Conservation (phyloP, 1,284 basidiomycete genomes). For the Sporisorium graminicola region DNA sequence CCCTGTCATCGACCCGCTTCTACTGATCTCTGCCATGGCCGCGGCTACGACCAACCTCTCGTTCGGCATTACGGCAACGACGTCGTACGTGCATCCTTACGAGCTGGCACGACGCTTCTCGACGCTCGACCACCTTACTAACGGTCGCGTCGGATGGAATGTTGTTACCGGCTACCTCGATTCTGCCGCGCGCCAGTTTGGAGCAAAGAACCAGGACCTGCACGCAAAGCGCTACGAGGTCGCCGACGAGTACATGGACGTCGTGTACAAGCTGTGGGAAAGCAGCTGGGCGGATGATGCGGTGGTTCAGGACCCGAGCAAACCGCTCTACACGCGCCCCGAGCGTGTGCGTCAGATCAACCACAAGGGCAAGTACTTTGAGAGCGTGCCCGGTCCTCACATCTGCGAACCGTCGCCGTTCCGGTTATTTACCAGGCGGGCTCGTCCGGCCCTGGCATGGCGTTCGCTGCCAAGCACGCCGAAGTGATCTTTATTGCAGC, state of each 20-base stretch:
- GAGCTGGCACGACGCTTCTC: conserved; percentile 68
- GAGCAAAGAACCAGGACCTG: conserved; percentile 57
- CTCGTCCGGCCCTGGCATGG: conserved; percentile 64
- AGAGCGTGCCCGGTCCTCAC: conserved; percentile 66
- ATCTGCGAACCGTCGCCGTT: conserved; percentile 69
- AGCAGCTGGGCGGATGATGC: conserved; percentile 70
- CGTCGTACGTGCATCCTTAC: conserved; percentile 68
- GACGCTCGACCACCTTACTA: conserved; percentile 70
- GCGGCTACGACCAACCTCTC: conserved; percentile 58
- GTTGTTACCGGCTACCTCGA: conserved; percentile 70
- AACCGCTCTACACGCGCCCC: conserved; percentile 61
- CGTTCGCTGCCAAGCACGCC: conserved; percentile 69
- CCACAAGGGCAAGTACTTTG: conserved; percentile 68
- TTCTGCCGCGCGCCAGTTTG: conserved; percentile 67
- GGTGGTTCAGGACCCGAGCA: conserved; percentile 47
- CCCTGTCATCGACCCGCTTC: conserved; percentile 61
- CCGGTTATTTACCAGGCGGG: conserved; percentile 70
- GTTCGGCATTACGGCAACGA: conserved; percentile 64
- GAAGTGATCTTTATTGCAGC: conserved; percentile 70
- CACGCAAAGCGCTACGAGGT: conserved; percentile 63
- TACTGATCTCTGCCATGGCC: conserved; percentile 63
- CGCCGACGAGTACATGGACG: conserved; percentile 63
- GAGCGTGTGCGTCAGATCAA: conserved; percentile 65
- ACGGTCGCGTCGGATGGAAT: conserved; percentile 70
- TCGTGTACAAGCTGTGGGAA: conserved; percentile 71